These are phyloP conservation scores for Russula lepida DNA, from an alignment of 768 basidiomycete species.

Conservation along the genomic window DNA sequence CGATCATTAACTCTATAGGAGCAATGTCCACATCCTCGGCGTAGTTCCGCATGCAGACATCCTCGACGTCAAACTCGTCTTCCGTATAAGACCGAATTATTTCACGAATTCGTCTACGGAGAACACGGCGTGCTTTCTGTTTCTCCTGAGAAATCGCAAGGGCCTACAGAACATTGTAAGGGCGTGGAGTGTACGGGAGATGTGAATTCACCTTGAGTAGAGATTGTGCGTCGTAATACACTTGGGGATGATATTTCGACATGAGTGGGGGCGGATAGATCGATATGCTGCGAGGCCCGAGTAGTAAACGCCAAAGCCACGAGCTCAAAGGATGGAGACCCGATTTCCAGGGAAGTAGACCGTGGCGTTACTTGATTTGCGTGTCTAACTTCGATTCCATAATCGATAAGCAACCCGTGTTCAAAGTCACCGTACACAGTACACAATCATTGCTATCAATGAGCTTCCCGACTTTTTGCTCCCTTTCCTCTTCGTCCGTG, in stretches of 20 bases:
- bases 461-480: neutral
- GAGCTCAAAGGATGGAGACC: too few relatives aligned
- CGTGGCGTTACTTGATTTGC: neutral
- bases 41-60: slow-evolving; percentile 13
- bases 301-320: neutral
- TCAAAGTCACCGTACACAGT: too few relatives aligned
- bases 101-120: slow-evolving; percentile 5
- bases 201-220: neutral
- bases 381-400: too few relatives aligned
- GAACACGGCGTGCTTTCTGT: neutral
- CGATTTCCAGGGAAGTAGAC: too few relatives aligned
- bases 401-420: too few relatives aligned
- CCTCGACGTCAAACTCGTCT: slow-evolving; percentile 9
- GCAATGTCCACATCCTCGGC: slow-evolving; percentile 15
- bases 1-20: slow-evolving; percentile 14
- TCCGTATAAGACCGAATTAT: slow-evolving; percentile 2
- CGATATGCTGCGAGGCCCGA: neutral
- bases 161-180: neutral
- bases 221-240: slow-evolving; percentile 9
- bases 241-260: slow-evolving; percentile 9
- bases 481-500: slow-evolving; percentile 18
- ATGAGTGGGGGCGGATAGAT: neutral
- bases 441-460: neutral
- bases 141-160: slow-evolving; percentile 1
- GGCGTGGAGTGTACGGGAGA: neutral